Evolutionary conservation across 805 yeast species (phyloP), one percentile per base, ranked within the genome.

Genomic region (Lachancea waltii): DNA sequence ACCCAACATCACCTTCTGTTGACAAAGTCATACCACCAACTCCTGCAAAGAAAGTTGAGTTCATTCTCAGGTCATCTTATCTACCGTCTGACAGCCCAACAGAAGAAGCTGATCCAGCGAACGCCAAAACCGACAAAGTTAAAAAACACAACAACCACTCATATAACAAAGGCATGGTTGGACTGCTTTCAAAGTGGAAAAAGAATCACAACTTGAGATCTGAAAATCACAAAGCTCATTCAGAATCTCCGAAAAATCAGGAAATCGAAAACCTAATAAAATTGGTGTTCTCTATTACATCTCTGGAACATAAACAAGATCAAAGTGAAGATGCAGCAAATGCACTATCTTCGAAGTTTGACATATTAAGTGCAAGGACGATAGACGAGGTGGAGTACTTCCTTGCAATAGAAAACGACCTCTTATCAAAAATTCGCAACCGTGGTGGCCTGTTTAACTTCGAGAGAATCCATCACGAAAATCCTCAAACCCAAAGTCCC

Each of bases 351-450:
- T 47, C 60, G 2, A 70, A 77, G 46, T 68, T 77, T 42, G 90
- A 82, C 57, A 63, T 79, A 7, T 58, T 83, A 40, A 77, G 85
- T 56, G 85, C 85, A 2, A 65, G 86, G 52, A 77, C 83, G 2
- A 70, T 81, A 19, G 81, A 77, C 47, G 89, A 83, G 53, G 71
- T 80, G 33, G 82, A 79, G 49, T 70, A 60, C 44, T 58, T 77
- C 33, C 64, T 76, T 4, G 51, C 75, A 8, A 65, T 67, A 48
- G 77, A 73, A 49, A 63, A 66, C 43, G 56, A 60, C n/a, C 43
- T 66, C 5, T 27, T 63, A 24, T 41, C 41, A n/a, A 55, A 56
- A 35, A 48, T 55, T 30, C 40, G 42, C 6, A 34, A 42, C 15
- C 35, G 33, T 3, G 45, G 41, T 0, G 19, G 35, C n/a, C 28